Base-by-base conservation (phyloP, 139 green algal species). In the Bryopsis sp. region DNA sequence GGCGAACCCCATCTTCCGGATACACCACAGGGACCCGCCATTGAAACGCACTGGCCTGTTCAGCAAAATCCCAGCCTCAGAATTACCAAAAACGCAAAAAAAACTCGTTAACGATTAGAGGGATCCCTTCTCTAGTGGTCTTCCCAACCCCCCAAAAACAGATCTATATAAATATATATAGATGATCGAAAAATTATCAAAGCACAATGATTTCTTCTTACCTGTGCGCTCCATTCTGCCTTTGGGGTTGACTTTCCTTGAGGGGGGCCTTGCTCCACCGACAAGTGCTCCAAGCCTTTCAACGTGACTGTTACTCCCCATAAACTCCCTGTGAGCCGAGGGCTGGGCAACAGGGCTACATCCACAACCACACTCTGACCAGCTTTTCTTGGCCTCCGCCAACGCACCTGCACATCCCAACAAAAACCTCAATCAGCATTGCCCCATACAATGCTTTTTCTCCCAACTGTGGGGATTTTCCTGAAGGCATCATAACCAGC, bases 221-320 rank as follows among this genome's bases (percentile, higher is more conserved):
- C 43, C 43, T 54, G 15, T 54, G 15, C 19, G 43, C 19, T 54
- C 43, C 43, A 54, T 11, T 54, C 43, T 19, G 43, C 43, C 43
- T 19, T 54, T 11, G 43, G 43, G 15, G 11, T 11, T 19, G 43
- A 54, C 43, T 54, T 19, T 19, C 43, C 43, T 19, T 54, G 15
- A 26, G 43, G 43, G 15, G 11, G 43, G 43, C 43, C 43, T 26
- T 54, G 11, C 43, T 19, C 19, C 43, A 54, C 15, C 43, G 19
- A 11, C 15, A 54, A 19, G 15, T 54, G 43, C 43, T 26, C 38
- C 19, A 69, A 58, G 35, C 62, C 62, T 35, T 54, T 50, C 5
- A 69, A 36, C 7, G 7, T 48, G 22, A 69, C 62, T 3, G 39
- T 69, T 7, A 69, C 62, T 8, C 62, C 62, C 62, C 62, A 69